Percentiles rank a stretch among this genome's conserved stretches.
Conservation (phyloP, 1,284 basidiomycete species). For the Cutaneotrichosporon dermatis region DNA sequence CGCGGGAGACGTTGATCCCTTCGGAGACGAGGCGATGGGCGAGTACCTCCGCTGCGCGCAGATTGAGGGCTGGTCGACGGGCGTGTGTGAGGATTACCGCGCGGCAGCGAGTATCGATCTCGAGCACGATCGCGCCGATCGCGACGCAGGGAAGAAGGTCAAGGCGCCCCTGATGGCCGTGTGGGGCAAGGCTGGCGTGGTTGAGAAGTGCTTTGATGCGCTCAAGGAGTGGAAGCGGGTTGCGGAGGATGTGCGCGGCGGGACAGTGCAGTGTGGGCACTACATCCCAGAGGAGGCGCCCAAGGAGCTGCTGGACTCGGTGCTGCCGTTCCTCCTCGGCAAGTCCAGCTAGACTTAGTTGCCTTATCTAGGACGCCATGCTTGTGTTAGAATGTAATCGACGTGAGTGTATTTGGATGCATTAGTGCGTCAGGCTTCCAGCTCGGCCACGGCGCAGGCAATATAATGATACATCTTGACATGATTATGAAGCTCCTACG, state of each 20-base stretch:
- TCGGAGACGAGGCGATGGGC: background rate
- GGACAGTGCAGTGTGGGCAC: constrained; percentile 40
- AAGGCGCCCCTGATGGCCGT: constrained; percentile 30
- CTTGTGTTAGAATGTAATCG: no score
- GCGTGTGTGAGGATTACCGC: constrained; percentile 47
- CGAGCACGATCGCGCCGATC: constrained; percentile 38
- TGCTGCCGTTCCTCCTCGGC: constrained; percentile 18
- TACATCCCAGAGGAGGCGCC: constrained; percentile 47
- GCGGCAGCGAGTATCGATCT: constrained; percentile 45
- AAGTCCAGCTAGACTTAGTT: no score
- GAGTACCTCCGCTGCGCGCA: constrained; percentile 1
- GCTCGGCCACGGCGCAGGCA: no score
- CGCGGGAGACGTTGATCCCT: background rate
- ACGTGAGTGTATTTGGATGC: no score
- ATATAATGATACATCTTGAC: no score
- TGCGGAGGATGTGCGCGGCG: constrained; percentile 31
- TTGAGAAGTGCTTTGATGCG: constrained; percentile 29
- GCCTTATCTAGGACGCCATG: no score
- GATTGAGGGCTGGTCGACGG: background rate
- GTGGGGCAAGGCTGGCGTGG: constrained; percentile 46
- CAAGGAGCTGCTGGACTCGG: constrained; percentile 26
- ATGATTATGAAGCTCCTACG: no score
- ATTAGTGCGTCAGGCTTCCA: no score
- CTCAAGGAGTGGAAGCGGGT: constrained; percentile 34
- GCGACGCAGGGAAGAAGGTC: constrained; percentile 31